phyloP scores from a whole-genome alignment of 2,329 filamentous ascomycete genomes.

The Plectosphaerella cucumerina region DNA sequence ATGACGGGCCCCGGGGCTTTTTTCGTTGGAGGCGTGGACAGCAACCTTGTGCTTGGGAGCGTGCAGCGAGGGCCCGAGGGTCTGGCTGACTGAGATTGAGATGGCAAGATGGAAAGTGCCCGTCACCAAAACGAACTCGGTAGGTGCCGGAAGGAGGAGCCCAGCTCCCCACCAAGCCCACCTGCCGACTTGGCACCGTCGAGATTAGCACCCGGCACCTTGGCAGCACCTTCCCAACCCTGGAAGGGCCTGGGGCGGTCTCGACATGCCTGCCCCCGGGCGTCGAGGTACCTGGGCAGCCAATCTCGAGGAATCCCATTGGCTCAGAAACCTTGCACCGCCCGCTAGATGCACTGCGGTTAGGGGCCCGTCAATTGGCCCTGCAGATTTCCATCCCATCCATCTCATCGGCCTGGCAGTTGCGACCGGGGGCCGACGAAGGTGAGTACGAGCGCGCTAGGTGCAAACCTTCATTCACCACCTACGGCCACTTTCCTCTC shows the following conservation, averaged over 20 bases:
- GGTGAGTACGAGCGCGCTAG: no score
- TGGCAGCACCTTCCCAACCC: not conserved
- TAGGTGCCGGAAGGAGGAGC: not conserved
- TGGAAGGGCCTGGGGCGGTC: not conserved
- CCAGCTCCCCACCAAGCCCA: not conserved
- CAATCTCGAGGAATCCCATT: not conserved
- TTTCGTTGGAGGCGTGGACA: no score
- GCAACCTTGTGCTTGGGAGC: no score
- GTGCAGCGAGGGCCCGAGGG: not conserved
- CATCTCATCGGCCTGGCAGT: no score
- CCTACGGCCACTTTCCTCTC: no score
- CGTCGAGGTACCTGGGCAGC: not conserved
- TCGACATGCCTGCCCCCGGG: not conserved
- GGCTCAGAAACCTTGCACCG: not conserved
- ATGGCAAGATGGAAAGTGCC: no score
- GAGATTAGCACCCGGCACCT: not conserved
- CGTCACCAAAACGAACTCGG: no score
- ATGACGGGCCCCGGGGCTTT: no score
- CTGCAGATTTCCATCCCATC: no score
- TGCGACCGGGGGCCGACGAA: no score
- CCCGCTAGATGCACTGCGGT: not conserved
- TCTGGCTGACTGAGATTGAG: not conserved
- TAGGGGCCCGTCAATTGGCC: not conserved
- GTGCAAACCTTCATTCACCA: no score
- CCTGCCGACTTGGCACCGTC: not conserved